phyloP scores from a whole-genome alignment of 2,329 filamentous ascomycete species.

The Pseudogymnoascus sp. region DNA sequence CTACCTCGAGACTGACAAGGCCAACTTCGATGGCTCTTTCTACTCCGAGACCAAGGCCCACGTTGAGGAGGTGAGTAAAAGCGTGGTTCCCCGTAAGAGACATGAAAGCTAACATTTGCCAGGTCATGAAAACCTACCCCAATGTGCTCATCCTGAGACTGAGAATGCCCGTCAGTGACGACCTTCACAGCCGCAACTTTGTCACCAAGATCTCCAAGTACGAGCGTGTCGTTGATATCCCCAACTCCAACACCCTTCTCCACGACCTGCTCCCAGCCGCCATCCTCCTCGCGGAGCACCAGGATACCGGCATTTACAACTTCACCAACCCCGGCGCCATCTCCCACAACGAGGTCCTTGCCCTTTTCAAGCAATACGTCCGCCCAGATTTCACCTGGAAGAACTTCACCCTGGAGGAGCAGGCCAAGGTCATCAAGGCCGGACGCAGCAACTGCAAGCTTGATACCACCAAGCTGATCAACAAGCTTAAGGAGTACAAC shows the following conservation, averaged over 20 bases:
- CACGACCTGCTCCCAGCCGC: slow-evolving; percentile 55
- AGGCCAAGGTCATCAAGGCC: slow-evolving; percentile 59
- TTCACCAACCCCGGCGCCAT: slow-evolving; percentile 64
- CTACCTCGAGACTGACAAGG: slow-evolving; percentile 52
- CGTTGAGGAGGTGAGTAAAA: slow-evolving; percentile 48
- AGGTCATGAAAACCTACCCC: slow-evolving; percentile 54
- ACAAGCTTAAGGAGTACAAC: slow-evolving; percentile 51
- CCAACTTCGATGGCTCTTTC: slow-evolving; percentile 61
- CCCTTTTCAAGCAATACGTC: slow-evolving; percentile 55
- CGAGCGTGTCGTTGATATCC: slow-evolving; percentile 57
- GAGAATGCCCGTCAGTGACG: slow-evolving; percentile 62
- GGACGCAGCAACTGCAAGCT: slow-evolving; percentile 59
- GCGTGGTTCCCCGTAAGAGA: background rate
- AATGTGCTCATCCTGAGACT: slow-evolving; percentile 57
- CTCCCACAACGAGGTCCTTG: slow-evolving; percentile 61
- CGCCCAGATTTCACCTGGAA: slow-evolving; percentile 53
- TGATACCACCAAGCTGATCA: slow-evolving; percentile 53
- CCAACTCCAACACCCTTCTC: slow-evolving; percentile 61
- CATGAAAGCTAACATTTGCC: background rate
- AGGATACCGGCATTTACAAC: slow-evolving; percentile 58
- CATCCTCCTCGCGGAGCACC: slow-evolving; percentile 51
- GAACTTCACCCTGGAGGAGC: slow-evolving; percentile 60
- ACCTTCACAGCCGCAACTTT: slow-evolving; percentile 58
- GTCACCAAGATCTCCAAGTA: slow-evolving; percentile 63
- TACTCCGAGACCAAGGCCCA: slow-evolving; percentile 60